These are phyloP conservation scores for Botryotinia narcissicola DNA, from an alignment of 2,329 filamentous ascomycete species.

Conservation along the genomic window DNA sequence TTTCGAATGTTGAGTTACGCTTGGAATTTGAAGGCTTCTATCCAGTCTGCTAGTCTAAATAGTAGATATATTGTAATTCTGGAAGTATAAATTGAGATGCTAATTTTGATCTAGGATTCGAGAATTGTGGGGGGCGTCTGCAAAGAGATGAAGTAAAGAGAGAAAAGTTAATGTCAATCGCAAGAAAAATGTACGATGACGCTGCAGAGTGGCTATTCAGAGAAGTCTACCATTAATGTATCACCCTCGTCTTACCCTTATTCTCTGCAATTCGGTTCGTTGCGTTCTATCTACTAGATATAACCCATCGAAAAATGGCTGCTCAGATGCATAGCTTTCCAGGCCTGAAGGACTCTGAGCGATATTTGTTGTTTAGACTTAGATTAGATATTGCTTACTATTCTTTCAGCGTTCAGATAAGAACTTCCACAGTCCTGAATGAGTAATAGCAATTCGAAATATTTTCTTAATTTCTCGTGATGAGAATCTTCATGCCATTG, in stretches of 20 bases:
- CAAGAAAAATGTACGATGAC: conserved; percentile 15
- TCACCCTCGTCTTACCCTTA: background rate
- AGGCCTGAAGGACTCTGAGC: background rate
- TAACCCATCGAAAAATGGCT: background rate
- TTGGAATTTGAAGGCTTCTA: background rate
- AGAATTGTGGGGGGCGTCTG: background rate
- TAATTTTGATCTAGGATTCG: conserved; percentile 1
- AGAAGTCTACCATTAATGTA: conserved; percentile 14
- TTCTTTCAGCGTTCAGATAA: background rate
- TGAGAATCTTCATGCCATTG: background rate
- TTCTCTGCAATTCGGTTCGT: too few species aligned
- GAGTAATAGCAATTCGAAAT: background rate
- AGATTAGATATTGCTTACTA: background rate
- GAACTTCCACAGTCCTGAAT: background rate
- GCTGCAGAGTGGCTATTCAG: conserved; percentile 16
- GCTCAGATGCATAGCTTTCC: background rate
- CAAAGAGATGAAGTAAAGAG: background rate
- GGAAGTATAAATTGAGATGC: background rate
- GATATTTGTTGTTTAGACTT: background rate
- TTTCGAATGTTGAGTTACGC: background rate
- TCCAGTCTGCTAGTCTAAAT: background rate
- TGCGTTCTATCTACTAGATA: background rate
- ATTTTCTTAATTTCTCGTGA: background rate
- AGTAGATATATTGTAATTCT: background rate
- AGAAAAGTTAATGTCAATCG: background rate